Base-by-base conservation (phyloP, 1,284 basidiomycete genomes). In the Cryptococcus amylolentus region DNA sequence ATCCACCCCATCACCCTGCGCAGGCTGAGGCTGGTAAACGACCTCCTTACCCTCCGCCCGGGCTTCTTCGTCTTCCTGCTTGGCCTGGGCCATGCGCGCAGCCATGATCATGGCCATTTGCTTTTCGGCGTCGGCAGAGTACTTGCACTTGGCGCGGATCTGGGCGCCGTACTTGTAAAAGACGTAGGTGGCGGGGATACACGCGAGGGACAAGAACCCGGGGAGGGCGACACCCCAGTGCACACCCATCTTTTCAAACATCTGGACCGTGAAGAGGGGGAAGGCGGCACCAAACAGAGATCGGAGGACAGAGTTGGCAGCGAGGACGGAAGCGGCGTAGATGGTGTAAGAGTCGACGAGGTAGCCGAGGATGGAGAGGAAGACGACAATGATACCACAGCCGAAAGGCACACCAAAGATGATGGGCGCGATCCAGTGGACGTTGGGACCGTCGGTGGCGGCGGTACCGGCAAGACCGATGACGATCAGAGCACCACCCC, bases 251-350 rank as follows among this genome's bases (percentile, higher is more conserved):
- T 73, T 75, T 8, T 71, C 66, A 69, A 85, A 70, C 72, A 73
- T 73, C 42, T 66, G 53, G 20, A 45, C 39, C 14, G 72, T 83
- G n/a, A 87, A 82, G 7, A 86, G 73, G 10, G 85, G 85, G 73
- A 87, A 87, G 3, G 82, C 78, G 1, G 83, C 84, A 18, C 85
- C 88, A 60, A 86, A 82, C 2, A 82, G 76, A 3, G 84, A 86
- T 56, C 88, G 84, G 20, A 88, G 71, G 46, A 89, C 82, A 20
- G 87, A 83, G 43, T 86, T 87, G 54, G 86, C 83, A 2, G 87
- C 86, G 35, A 86, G 80, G 10, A 85, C 85, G 54, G 83, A 84
- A 0, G 86, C 85, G 23, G 63, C 57, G 68, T 76, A 69, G 59
- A 66, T 69, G 27, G 79, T 79, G 72, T 86, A 86, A 5, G 81